A percentile compares a stretch with the other conserved stretches of the same genome.
These are phyloP conservation scores for Pyrus bretschneideri DNA, from an alignment of 306 rosid species.

Conservation along the genomic window DNA sequence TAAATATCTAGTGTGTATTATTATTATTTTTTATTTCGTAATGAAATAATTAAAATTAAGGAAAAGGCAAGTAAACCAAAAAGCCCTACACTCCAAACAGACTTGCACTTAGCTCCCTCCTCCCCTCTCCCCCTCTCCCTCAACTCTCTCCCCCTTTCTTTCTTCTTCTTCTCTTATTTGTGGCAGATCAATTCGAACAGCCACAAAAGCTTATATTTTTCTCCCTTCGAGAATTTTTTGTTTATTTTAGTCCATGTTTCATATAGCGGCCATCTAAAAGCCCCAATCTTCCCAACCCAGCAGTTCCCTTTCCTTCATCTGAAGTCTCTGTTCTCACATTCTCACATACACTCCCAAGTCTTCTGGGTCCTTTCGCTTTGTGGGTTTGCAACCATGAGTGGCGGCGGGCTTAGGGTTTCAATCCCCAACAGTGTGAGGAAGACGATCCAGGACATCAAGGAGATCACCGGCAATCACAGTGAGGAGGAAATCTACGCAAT, in stretches of 20 bases:
- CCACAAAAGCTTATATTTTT: conserved; percentile 15
- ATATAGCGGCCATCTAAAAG: conserved; percentile 12
- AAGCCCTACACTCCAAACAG: conserved; percentile 33
- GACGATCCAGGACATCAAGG: conserved; percentile 76
- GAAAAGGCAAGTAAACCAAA: conserved; percentile 11
- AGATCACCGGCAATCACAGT: conserved; percentile 79
- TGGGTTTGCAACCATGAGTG: conserved; percentile 52
- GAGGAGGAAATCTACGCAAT: conserved; percentile 88
- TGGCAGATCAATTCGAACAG: conserved; percentile 38
- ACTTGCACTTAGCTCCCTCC: conserved; percentile 17
- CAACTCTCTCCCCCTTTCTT: neutral
- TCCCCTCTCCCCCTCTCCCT: neutral
- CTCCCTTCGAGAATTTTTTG: neutral
- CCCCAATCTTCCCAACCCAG: conserved; percentile 21
- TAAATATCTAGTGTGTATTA: too few relatives aligned
- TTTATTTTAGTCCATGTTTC: conserved; percentile 11
- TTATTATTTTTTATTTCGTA: too few relatives aligned
- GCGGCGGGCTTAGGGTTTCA: conserved; percentile 77
- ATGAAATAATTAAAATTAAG: neutral
- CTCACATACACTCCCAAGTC: neutral
- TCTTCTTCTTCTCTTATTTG: neutral
- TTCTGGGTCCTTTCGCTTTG: conserved; percentile 17
- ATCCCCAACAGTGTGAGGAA: conserved; percentile 62
- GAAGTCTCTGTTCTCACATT: conserved; percentile 6
- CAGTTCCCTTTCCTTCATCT: conserved; percentile 11